Conservation (phyloP, 139 green algal genomes). For the Closterium sp. region DNA sequence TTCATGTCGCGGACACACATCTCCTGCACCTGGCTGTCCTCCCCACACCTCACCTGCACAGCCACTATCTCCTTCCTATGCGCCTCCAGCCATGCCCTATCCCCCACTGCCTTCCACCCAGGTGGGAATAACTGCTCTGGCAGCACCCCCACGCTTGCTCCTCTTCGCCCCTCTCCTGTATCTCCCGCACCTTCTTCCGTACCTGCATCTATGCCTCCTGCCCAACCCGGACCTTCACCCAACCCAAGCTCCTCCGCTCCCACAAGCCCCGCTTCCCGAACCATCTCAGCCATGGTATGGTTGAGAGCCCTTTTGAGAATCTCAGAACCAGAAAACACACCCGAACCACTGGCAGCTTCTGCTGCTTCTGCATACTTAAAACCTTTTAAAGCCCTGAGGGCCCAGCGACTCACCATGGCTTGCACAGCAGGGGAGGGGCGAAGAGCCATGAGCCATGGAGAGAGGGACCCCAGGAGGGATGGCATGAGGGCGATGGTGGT, state of each 20-base stretch:
- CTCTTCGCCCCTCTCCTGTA: not conserved
- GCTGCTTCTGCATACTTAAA: not conserved
- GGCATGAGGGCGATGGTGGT: not conserved
- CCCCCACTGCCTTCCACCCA: not conserved
- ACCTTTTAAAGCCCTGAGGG: not conserved
- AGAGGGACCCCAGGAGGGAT: not conserved
- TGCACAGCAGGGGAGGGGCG: not conserved
- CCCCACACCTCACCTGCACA: not conserved
- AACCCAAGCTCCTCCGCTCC: not conserved
- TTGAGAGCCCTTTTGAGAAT: not conserved
- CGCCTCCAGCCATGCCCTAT: not conserved
- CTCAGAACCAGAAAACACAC: not conserved
- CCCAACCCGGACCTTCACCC: not conserved
- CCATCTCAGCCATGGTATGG: not conserved
- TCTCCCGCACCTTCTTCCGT: not conserved
- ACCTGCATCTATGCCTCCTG: not conserved
- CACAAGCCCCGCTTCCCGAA: not conserved
- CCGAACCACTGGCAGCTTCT: not conserved
- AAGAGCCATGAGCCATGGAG: not conserved
- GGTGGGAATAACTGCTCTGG: not conserved
- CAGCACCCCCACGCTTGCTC: not conserved
- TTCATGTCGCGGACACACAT: not conserved
- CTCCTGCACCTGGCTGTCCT: not conserved
- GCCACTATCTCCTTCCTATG: not conserved
- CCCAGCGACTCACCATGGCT: not conserved